Conservation (phyloP, 306 rosid genomes). For the Datisca glomerata region DNA sequence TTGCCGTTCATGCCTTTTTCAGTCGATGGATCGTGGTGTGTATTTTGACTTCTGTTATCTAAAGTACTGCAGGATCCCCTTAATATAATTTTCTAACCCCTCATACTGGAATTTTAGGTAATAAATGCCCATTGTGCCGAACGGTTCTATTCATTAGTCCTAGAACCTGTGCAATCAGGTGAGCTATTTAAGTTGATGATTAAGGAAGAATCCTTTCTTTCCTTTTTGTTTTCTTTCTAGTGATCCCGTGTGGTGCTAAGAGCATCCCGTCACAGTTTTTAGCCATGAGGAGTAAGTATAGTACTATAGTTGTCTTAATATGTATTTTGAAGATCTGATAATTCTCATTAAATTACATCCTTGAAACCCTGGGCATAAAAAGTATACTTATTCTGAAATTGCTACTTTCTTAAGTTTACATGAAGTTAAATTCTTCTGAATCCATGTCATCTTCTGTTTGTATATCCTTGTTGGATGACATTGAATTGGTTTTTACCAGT, state of each 20-base stretch:
- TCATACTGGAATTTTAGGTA: slow-evolving; percentile 50
- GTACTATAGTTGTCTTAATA: no score
- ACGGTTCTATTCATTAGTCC: slow-evolving; percentile 88
- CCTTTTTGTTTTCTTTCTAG: not conserved
- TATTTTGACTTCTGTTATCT: slow-evolving; percentile 17
- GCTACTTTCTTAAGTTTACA: no score
- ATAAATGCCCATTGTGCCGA: slow-evolving; percentile 98
- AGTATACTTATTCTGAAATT: no score
- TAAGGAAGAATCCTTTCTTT: not conserved
- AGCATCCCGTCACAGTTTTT: no score
- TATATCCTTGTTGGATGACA: slow-evolving; percentile 12
- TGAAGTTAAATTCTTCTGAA: no score
- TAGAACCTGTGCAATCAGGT: slow-evolving; percentile 80
- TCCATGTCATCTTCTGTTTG: slow-evolving; percentile 3
- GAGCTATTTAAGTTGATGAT: slow-evolving; percentile 15
- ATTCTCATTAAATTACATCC: no score
- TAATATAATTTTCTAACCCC: slow-evolving; percentile 7
- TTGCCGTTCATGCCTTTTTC: slow-evolving; percentile 87
- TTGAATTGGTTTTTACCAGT: slow-evolving; percentile 34
- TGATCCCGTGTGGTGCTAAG: no score
- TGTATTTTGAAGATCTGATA: no score
- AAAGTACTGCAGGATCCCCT: not conserved
- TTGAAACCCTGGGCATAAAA: no score
- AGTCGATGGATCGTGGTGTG: slow-evolving; percentile 89
- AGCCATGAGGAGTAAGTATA: no score